A percentile compares a stretch with the other conserved stretches of the same genome.
These are phyloP conservation scores for Raddia guianensis DNA, from an alignment of 176 grass and related monocot genomes.

Conservation along the genomic window DNA sequence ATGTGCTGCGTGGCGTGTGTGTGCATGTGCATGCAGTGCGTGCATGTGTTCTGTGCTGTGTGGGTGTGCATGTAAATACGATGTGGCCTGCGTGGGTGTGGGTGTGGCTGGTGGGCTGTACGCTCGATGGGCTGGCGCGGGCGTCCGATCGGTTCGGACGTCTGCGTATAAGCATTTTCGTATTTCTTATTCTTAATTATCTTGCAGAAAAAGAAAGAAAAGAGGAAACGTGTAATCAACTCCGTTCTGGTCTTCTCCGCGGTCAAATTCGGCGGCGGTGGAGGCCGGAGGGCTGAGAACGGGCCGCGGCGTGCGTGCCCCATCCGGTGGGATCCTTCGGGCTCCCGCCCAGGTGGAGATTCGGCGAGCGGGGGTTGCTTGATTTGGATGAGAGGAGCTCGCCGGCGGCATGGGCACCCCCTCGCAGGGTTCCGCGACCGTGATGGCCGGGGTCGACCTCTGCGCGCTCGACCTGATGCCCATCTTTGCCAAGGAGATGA, in stretches of 20 bases:
- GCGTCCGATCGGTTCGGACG: too few species aligned
- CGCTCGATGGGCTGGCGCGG: too few species aligned
- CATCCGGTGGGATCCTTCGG: conserved; percentile 36
- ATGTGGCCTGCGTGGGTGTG: too few species aligned
- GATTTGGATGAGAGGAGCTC: conserved; percentile 64
- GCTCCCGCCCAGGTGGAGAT: conserved; percentile 26
- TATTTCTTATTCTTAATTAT: background rate
- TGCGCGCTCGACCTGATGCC: conserved; percentile 72
- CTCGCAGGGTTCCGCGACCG: conserved; percentile 79
- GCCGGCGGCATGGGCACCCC: conserved; percentile 58
- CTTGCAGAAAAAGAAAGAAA: background rate
- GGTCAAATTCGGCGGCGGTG: conserved; percentile 50
- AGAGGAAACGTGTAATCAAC: conserved; percentile 36
- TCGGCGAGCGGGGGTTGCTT: conserved; percentile 32
- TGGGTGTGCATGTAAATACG: too few species aligned
- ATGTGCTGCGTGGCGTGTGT: too few species aligned
- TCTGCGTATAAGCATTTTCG: too few species aligned
- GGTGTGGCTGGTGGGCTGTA: too few species aligned
- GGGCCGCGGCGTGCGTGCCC: background rate
- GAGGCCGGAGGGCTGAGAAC: background rate
- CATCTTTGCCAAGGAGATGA: conserved; percentile 86
- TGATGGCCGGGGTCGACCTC: conserved; percentile 78
- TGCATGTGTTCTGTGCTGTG: too few species aligned
- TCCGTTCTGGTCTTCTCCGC: conserved; percentile 30
- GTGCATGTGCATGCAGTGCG: too few species aligned